Evolutionary conservation across 768 basidiomycete genomes (phyloP).

Genomic region (Phanerochaete sordida): DNA sequence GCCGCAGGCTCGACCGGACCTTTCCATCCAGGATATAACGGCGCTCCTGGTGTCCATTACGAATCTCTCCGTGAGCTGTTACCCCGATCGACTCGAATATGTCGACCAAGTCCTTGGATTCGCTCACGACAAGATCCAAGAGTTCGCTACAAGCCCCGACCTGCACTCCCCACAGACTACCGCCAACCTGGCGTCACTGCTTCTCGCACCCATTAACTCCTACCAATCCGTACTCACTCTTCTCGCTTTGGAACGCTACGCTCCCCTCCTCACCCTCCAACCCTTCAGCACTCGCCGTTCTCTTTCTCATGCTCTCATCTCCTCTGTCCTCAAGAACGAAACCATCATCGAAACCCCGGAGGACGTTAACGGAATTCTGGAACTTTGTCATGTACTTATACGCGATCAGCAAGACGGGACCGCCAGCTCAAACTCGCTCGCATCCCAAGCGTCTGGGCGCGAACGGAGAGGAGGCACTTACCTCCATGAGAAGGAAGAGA

Average conservation of each 20-base stretch:
- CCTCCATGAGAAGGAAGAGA: slow-evolving; percentile 75
- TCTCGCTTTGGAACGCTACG: slow-evolving; percentile 92
- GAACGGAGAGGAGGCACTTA: slow-evolving; percentile 54
- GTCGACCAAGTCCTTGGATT: slow-evolving; percentile 95
- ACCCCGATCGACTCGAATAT: slow-evolving; percentile 95
- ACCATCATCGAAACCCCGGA: slow-evolving; percentile 92
- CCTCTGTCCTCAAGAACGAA: slow-evolving; percentile 94
- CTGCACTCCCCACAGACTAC: slow-evolving; percentile 86
- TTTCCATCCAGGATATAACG: slow-evolving; percentile 97
- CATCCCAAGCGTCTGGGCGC: slow-evolving; percentile 22
- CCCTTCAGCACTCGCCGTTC: slow-evolving; percentile 88
- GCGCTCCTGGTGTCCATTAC: slow-evolving; percentile 93
- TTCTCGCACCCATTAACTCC: slow-evolving; percentile 92
- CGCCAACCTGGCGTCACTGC: slow-evolving; percentile 84
- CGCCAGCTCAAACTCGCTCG: background rate
- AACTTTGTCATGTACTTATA: slow-evolving; percentile 89
- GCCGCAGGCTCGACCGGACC: slow-evolving; percentile 86
- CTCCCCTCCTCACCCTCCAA: slow-evolving; percentile 77
- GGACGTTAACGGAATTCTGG: slow-evolving; percentile 91
- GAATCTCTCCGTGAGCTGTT: slow-evolving; percentile 94
- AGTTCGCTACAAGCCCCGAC: slow-evolving; percentile 84
- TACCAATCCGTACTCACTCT: slow-evolving; percentile 96
- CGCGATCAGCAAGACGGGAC: slow-evolving; percentile 70
- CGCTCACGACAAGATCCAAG: slow-evolving; percentile 80
- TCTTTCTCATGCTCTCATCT: slow-evolving; percentile 92